Conservation (phyloP, 306 rosid species). For the Fragaria iinumae region DNA sequence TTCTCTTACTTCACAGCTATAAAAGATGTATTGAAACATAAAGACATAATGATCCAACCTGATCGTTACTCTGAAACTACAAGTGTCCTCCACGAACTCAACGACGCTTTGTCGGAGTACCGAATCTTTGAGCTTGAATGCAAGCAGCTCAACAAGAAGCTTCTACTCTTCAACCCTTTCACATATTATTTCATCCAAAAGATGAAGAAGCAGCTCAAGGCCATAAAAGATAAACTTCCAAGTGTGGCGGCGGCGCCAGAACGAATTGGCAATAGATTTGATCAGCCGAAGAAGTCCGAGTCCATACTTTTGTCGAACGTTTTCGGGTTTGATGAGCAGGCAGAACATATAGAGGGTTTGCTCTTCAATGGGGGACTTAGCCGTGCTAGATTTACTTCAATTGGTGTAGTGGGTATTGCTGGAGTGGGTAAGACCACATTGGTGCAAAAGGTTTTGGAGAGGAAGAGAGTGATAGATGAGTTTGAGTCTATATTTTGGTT, state of each 20-base stretch:
- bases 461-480: not conserved
- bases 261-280: not conserved
- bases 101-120: conserved; percentile 12
- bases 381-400: not conserved
- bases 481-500: not conserved
- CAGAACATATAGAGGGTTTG: not conserved
- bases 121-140: not conserved
- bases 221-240: fast-evolving
- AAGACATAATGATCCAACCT: too few species aligned
- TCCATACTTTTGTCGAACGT: not conserved
- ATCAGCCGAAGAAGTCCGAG: too few species aligned
- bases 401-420: conserved; percentile 19
- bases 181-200: not conserved
- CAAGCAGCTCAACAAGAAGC: not conserved
- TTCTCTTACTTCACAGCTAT: too few species aligned
- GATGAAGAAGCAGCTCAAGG: not conserved
- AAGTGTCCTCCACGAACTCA: not conserved
- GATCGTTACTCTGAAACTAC: not conserved
- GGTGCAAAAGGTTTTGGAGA: not conserved
- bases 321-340: not conserved
- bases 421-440: conserved; percentile 17
- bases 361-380: not conserved
- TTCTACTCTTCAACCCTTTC: not conserved
- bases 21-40: too few species aligned
- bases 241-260: not conserved